Evolutionary conservation across 352 stramenopile species (phyloP).

Genomic region (Pythium aquatile): DNA sequence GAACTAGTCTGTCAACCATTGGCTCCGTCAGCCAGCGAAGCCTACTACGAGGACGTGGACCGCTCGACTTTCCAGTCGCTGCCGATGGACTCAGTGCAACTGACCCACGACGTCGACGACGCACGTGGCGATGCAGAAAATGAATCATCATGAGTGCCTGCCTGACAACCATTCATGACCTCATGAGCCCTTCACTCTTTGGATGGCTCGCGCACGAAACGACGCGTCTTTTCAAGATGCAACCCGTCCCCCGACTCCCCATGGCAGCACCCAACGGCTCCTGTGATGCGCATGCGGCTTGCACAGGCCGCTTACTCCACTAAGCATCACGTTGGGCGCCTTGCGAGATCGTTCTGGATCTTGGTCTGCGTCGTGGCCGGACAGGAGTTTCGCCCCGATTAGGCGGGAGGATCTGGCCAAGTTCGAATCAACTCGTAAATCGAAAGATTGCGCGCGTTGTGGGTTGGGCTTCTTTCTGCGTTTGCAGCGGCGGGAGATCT

Average conservation of each 20-base stretch:
- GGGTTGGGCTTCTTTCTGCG: neutral
- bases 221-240: slow-evolving; percentile 11
- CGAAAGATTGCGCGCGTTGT: neutral
- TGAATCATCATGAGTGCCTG: neutral
- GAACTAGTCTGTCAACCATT: neutral
- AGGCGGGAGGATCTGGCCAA: neutral
- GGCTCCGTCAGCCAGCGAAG: neutral
- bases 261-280: slow-evolving; percentile 8
- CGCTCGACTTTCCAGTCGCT: slow-evolving; percentile 7
- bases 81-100: neutral
- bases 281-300: neutral
- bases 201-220: neutral
- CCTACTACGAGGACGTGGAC: slow-evolving; percentile 22
- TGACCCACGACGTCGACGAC: neutral
- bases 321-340: neutral
- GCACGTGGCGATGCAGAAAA: neutral
- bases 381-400: neutral
- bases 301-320: neutral
- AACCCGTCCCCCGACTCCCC: slow-evolving; percentile 9
- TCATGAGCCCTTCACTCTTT: neutral
- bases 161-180: neutral
- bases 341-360: slow-evolving; percentile 3
- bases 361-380: neutral
- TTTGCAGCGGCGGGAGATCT: neutral
- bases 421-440: neutral